Evolutionary conservation across 495 filamentous ascomycete genomes (phyloP).

Genomic region (Penicillium flavigenum): DNA sequence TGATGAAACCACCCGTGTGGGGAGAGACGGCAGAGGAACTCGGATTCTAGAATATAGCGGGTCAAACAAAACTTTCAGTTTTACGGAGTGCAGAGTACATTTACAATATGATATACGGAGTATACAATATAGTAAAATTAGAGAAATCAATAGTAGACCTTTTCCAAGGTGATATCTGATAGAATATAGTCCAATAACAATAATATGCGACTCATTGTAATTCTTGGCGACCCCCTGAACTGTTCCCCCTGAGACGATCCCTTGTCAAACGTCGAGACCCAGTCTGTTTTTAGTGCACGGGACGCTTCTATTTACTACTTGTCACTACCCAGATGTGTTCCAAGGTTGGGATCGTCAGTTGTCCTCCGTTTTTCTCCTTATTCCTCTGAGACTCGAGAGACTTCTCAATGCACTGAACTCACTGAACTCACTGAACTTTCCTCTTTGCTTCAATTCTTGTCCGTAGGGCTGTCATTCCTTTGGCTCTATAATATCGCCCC

Average conservation of each 20-base stretch:
- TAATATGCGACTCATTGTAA: slow-evolving; percentile 1
- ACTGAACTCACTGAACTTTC: neutral
- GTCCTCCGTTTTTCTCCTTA: slow-evolving; percentile 18
- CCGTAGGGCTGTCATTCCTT: slow-evolving; percentile 44
- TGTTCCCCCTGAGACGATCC: slow-evolving; percentile 14
- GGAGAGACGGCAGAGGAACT: slow-evolving; percentile 12
- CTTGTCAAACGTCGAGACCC: slow-evolving; percentile 5
- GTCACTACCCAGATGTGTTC: neutral
- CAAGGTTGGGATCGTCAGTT: slow-evolving; percentile 29
- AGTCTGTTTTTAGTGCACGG: slow-evolving; percentile 21
- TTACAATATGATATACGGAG: no score
- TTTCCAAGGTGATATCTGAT: neutral
- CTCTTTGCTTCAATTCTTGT: slow-evolving; percentile 3
- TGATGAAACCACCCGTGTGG: slow-evolving; percentile 22
- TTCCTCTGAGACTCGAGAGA: neutral
- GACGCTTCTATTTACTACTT: slow-evolving; percentile 17
- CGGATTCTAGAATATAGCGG: slow-evolving; percentile 18
- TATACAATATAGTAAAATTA: neutral
- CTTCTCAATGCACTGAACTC: slow-evolving; percentile 1
- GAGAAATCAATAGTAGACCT: neutral
- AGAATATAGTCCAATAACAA: neutral
- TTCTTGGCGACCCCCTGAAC: slow-evolving; percentile 24
- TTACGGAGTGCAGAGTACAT: neutral
- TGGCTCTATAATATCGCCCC: slow-evolving; percentile 21
- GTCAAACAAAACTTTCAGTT: slow-evolving; percentile 6